Conservation (phyloP, 2,329 filamentous ascomycete genomes). For the Colletotrichum sp. region DNA sequence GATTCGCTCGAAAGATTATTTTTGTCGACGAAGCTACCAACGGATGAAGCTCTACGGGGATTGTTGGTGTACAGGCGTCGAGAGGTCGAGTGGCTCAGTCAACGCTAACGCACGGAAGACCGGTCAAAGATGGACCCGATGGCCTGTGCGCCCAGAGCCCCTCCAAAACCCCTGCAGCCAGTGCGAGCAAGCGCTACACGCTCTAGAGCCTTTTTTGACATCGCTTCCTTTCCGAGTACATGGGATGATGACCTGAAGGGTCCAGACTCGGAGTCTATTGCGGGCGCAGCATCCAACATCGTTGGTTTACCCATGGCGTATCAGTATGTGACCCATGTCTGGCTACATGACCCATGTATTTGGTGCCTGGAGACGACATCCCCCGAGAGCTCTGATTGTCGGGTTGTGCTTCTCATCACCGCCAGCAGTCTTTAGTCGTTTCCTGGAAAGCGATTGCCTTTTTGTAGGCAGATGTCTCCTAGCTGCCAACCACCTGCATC, state of each 20-base stretch:
- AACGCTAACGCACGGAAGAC: constrained; percentile 19
- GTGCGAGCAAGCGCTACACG: neutral
- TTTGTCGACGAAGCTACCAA: constrained; percentile 8
- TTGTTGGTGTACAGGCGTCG: constrained; percentile 16
- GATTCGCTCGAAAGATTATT: constrained; percentile 10
- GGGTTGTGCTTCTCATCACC: neutral
- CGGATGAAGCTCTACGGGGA: constrained; percentile 15
- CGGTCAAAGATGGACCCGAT: constrained; percentile 25
- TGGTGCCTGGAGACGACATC: neutral
- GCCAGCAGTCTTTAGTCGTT: neutral
- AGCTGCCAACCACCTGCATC: neutral
- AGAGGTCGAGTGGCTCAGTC: constrained; percentile 8
- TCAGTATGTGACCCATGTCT: neutral
- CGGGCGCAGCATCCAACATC: neutral
- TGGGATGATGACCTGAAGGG: constrained; percentile 13
- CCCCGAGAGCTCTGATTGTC: neutral
- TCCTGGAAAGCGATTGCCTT: neutral
- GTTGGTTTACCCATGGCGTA: neutral
- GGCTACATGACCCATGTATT: neutral
- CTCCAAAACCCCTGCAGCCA: constrained; percentile 17
- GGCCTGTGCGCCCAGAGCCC: constrained; percentile 11
- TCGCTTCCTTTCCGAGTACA: constrained; percentile 3
- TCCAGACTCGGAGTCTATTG: neutral
- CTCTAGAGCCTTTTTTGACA: constrained; percentile 16
- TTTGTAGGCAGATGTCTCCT: neutral